A percentile compares a stretch with the other conserved stretches of the same genome.
Evolutionary conservation across 1,139 yeast genomes (phyloP).

Genomic region (Debaryomyces sp.): DNA sequence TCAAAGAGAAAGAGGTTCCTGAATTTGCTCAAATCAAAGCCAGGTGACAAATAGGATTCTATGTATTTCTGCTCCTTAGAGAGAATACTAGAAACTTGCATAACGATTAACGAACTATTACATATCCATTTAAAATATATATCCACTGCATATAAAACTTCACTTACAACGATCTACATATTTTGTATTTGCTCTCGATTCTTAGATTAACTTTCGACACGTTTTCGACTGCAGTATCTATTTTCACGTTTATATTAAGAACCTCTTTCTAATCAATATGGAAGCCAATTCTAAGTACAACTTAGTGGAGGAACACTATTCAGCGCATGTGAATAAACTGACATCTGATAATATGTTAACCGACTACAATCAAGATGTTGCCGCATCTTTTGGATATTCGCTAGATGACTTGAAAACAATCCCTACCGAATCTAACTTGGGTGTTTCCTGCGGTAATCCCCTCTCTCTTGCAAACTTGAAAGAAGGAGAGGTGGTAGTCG

Average conservation of each 20-base stretch:
- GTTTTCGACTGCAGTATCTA: too few species aligned
- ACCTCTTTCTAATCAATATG: background rate
- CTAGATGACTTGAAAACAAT: background rate
- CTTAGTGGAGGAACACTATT: background rate
- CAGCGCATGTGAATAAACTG: background rate
- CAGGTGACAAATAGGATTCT: background rate
- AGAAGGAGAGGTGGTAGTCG: background rate
- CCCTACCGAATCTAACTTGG: background rate
- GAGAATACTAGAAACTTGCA: background rate
- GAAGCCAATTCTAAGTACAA: background rate
- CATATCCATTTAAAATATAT: background rate
- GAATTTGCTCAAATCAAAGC: slow-evolving; percentile 1
- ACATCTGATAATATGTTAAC: background rate
- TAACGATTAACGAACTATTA: slow-evolving; percentile 3
- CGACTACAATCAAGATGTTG: background rate
- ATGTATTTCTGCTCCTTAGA: background rate
- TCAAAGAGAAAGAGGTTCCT: slow-evolving; percentile 3
- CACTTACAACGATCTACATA: too few species aligned
- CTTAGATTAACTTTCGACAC: too few species aligned
- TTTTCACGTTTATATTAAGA: too few species aligned
- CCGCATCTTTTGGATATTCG: background rate
- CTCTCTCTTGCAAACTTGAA: background rate
- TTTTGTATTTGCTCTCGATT: too few species aligned
- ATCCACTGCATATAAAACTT: too few species aligned
- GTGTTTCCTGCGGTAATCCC: slow-evolving; percentile 1